Evolutionary conservation across 164 flowering plant genomes (phyloP).

Genomic region (Cinnamomum micranthum): DNA sequence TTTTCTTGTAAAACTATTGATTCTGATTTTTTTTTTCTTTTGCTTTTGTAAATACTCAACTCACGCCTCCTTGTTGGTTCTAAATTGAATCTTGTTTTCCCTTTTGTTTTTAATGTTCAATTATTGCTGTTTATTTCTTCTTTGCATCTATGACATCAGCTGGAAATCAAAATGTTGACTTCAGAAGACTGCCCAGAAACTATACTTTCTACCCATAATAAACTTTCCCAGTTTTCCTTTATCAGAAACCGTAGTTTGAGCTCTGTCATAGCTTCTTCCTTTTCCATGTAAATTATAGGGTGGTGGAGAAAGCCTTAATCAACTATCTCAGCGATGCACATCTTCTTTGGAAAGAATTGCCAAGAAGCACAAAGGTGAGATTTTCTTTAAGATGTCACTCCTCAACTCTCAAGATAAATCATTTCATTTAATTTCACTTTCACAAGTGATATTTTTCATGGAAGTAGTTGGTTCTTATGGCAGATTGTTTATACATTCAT

Average conservation of each 20-base stretch:
- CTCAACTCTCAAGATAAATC: background rate
- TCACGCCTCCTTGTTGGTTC: no score
- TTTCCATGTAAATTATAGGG: constrained; percentile 46
- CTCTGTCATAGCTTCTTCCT: background rate
- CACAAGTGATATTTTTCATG: background rate
- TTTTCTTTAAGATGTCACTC: background rate
- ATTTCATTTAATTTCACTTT: background rate
- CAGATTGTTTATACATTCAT: background rate
- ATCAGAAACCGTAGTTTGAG: background rate
- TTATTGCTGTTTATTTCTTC: background rate
- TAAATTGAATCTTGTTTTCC: background rate
- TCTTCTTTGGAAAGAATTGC: constrained; percentile 36
- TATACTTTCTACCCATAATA: background rate
- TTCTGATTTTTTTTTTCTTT: background rate
- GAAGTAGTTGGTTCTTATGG: background rate
- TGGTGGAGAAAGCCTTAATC: constrained; percentile 51
- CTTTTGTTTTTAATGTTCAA: background rate
- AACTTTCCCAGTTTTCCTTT: background rate
- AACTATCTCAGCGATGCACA: constrained; percentile 12
- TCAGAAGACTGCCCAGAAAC: background rate
- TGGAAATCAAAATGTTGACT: background rate
- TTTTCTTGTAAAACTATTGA: background rate
- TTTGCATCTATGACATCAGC: background rate
- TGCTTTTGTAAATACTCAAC: background rate
- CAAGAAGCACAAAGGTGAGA: constrained; percentile 63